These are phyloP conservation scores for Xerocomellus chrysenteron DNA, from an alignment of 768 basidiomycete genomes.

Conservation along the genomic window DNA sequence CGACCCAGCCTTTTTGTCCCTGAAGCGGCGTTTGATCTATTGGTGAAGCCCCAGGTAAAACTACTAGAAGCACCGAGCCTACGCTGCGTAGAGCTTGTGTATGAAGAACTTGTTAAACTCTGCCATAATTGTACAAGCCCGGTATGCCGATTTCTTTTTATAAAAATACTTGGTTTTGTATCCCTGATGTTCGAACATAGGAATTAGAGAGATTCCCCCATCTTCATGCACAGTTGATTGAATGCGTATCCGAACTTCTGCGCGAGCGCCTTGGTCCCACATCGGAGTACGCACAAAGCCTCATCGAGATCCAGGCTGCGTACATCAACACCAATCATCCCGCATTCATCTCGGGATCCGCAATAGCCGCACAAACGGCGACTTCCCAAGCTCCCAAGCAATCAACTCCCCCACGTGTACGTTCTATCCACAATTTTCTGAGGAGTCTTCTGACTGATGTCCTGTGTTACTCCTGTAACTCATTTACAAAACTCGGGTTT, in stretches of 20 bases:
- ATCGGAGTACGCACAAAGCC: slow-evolving; percentile 91
- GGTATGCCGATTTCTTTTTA: slow-evolving; percentile 47
- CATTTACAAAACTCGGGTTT: slow-evolving; percentile 5
- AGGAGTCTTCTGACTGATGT: slow-evolving; percentile 7
- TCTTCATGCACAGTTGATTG: slow-evolving; percentile 89
- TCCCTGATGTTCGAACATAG: slow-evolving; percentile 40
- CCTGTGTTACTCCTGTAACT: slow-evolving; percentile 15
- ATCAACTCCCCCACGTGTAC: slow-evolving; percentile 52
- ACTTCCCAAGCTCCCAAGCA: slow-evolving; percentile 42
- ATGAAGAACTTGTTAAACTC: slow-evolving; percentile 98
- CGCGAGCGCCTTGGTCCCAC: slow-evolving; percentile 95
- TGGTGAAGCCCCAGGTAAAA: slow-evolving; percentile 98
- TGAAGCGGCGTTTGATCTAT: slow-evolving; percentile 92
- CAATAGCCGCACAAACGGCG: slow-evolving; percentile 54
- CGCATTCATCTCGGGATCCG: slow-evolving; percentile 81
- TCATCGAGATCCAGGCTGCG: slow-evolving; percentile 96
- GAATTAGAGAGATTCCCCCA: slow-evolving; percentile 95
- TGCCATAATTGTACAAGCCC: slow-evolving; percentile 96
- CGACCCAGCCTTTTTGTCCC: slow-evolving; percentile 95
- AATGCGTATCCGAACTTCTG: slow-evolving; percentile 94
- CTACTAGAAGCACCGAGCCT: slow-evolving; percentile 90
- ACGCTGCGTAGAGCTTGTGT: slow-evolving; percentile 96
- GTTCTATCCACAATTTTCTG: slow-evolving; percentile 23
- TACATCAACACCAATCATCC: slow-evolving; percentile 99
- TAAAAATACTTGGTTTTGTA: not conserved